phyloP scores from a whole-genome alignment of 2,329 filamentous ascomycete species.

The Neofusicoccum cordaticola region DNA sequence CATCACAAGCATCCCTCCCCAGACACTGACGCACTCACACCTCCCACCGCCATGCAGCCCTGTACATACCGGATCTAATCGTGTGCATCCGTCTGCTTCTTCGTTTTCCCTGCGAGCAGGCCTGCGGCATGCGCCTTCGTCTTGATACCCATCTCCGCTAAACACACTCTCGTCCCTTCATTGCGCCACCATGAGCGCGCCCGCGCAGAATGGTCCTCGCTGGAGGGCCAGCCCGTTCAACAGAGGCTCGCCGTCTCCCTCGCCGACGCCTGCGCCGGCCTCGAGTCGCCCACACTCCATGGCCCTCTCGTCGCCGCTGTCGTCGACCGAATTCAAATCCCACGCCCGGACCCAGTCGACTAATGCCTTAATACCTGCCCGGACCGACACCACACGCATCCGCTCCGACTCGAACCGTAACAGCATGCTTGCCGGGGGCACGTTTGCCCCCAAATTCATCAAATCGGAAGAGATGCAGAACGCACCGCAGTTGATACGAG shows the following conservation, averaged over 20 bases:
- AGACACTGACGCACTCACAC: constrained; percentile 6
- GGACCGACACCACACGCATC: constrained; percentile 35
- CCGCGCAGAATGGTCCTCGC: constrained; percentile 61
- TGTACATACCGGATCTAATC: constrained; percentile 15
- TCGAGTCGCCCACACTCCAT: constrained; percentile 70
- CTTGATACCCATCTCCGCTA: constrained; percentile 12
- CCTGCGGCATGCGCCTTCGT: constrained; percentile 10
- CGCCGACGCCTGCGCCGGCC: constrained; percentile 46
- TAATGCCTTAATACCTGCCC: constrained; percentile 24
- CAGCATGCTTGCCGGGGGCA: constrained; percentile 65
- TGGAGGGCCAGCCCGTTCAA: constrained; percentile 80
- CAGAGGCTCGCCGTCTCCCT: constrained; percentile 63
- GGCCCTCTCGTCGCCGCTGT: constrained; percentile 62
- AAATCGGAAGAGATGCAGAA: constrained; percentile 74
- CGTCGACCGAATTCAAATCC: constrained; percentile 44
- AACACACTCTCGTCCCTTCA: neutral
- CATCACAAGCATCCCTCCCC: neutral
- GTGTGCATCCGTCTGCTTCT: constrained; percentile 13
- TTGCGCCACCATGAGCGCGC: constrained; percentile 48
- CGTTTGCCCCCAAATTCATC: constrained; percentile 96
- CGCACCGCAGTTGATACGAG: constrained; percentile 55
- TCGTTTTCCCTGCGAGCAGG: neutral
- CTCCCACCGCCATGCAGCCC: constrained; percentile 3
- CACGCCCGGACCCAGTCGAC: constrained; percentile 69
- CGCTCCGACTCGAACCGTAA: constrained; percentile 65